phyloP scores from a whole-genome alignment of 225 moss, liverwort and hornwort genomes.

The Ulota crispa region DNA sequence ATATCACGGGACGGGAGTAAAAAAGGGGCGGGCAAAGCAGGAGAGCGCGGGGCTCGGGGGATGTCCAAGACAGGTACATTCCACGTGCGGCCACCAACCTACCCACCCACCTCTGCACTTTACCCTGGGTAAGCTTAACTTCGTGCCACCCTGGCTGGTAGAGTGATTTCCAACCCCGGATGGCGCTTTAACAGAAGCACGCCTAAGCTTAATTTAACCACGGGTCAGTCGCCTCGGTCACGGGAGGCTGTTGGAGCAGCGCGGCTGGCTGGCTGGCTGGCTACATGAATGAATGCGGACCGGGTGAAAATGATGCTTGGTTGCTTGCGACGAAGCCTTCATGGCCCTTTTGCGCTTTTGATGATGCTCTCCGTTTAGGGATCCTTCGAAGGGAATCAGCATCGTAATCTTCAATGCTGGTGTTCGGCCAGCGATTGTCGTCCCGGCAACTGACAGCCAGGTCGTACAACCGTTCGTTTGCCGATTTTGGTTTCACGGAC shows the following conservation, averaged over 20 bases:
- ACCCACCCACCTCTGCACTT: not conserved
- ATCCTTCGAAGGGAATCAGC: slow-evolving; percentile 24
- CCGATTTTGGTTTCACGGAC: slow-evolving; percentile 19
- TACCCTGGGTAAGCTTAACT: slow-evolving; percentile 4
- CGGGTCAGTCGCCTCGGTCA: not conserved
- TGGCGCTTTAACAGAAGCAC: not conserved
- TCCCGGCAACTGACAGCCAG: slow-evolving; percentile 18
- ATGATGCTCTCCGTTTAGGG: slow-evolving; percentile 9
- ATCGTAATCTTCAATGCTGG: slow-evolving; percentile 33
- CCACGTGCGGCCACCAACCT: not conserved
- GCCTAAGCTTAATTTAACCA: not conserved
- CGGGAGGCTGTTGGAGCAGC: slow-evolving; percentile 4
- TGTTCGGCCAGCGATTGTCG: slow-evolving; percentile 28
- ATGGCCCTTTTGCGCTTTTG: slow-evolving; percentile 24
- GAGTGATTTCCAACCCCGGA: not conserved
- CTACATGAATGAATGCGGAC: slow-evolving; percentile 21
- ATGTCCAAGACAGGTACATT: not conserved
- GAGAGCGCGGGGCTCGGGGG: not conserved
- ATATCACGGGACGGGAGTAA: not conserved
- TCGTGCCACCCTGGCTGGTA: not conserved
- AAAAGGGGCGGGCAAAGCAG: not conserved
- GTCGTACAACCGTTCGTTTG: slow-evolving; percentile 1
- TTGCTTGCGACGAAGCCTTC: not conserved
- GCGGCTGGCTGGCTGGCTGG: not conserved
- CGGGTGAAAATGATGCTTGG: slow-evolving; percentile 12